Base-by-base conservation (phyloP, 2,329 filamentous ascomycete genomes). In the Fusarium pininemorale region DNA sequence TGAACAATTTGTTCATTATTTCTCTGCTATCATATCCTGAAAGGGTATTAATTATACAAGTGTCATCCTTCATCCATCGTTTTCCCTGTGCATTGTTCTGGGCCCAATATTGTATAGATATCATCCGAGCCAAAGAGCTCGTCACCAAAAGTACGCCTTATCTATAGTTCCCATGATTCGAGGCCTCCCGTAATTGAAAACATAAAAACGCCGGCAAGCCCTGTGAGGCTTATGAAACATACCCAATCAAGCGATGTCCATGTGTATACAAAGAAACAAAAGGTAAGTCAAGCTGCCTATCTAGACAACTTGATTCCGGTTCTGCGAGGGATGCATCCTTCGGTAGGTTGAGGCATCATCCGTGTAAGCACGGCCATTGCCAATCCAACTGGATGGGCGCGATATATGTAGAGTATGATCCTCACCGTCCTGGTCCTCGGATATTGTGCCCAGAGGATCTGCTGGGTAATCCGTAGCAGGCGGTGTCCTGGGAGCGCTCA, bases 401-500 rank as follows among this genome's bases (percentile, higher is more conserved):
- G 77, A 77, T 57, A 78, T 57, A 47, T 77, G 77, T 35, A 73
- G 71, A 48, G 69, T 66, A 41, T 70, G 77, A 37, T 77, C 67
- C 37, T 80, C 80, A 22, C 73, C 78, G 11, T 69, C 65, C n/a
- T 71, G 63, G 37, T 80, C 77, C 67, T 83, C 82, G 1, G 79
- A 77, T 16, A 84, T 81, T 28, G 82, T 77, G 15, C 79, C 69
- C 28, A 84, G 63, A 11, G 78, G 74, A 42, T 82, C 80, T 20
- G 67, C 44, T 35, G 69, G 64, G 22, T 72, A 56, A 10, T 85
- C 82, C 8, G 75, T 78, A 26, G 82, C 81, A 3, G 84, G 84
- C 4, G 87, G 85, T 18, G 87, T 87, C 26, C 81, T 80, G 11
- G 90, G 89, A 35, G 85, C 85, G 75, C 86, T 89, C 48, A 88